Base-by-base conservation (phyloP, 345 rosid species). In the Eucalyptus pauciflora region DNA sequence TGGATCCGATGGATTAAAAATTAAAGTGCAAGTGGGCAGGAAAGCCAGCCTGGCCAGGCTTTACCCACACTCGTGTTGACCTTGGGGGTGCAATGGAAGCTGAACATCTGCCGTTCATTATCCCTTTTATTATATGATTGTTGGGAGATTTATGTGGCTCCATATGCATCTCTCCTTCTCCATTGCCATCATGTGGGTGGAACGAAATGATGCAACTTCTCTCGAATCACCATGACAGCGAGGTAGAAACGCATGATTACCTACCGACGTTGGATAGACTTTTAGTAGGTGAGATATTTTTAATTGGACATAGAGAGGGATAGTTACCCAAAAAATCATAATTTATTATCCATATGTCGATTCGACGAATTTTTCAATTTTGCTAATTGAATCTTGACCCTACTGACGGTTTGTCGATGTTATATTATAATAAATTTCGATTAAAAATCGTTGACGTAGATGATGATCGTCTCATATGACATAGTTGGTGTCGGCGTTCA, bases 341-440 rank as follows among this genome's bases (percentile, higher is more conserved):
- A 76, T 37, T 37, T 20, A 10, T 20, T 76, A 18, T 41, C 0
- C 1, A 3, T 0, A 2, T 20, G 1, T 3, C 83, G 2, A 20
- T 37, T 41, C 29, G 2, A 20, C 1, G 3, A 10, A 41, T 20
- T 9, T 33, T 71, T 71, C 0, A 64, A 71, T 33, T 71, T 33
- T 71, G 1, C 4, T 18, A 17, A 71, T 18, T 8, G 14, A n/a
- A 6, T 71, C 3, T 2, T 18, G 2, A 18, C 22, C 13, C 7
- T 5, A 33, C 33, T 1, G 7, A 71, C 13, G 6, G 3, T 33
- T 33, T 67, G 12, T 4, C 2, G 0, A 9, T 33, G 3, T 33
- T 5, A 69, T 69, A 8, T 33, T 69, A 7, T 20, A 14, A 33
- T 33, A 7, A 69, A 8, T 5, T 17, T 17, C 2, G 0, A 18